Conservation (phyloP, 2,329 filamentous ascomycete genomes). For the Sphaceloma murrayae region DNA sequence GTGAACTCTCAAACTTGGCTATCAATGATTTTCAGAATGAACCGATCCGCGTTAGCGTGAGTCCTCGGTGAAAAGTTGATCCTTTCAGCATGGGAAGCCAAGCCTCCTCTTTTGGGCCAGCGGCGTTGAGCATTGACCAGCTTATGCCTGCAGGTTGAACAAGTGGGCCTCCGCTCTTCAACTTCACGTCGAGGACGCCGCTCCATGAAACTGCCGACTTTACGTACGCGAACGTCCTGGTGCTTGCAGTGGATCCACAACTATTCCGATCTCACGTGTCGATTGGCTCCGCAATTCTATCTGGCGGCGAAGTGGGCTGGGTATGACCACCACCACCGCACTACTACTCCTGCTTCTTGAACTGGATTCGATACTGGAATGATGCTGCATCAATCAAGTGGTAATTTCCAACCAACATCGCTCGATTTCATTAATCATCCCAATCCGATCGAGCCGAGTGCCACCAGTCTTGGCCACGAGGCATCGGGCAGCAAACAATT, state of each 20-base stretch:
- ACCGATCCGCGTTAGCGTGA: constrained; percentile 4
- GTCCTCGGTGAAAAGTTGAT: constrained; percentile 2
- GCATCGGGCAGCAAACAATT: constrained; percentile 25
- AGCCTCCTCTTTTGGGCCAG: too few species aligned
- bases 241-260: too few species aligned
- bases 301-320: constrained; percentile 1
- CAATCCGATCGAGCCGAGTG: constrained; percentile 30
- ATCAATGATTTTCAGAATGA: constrained; percentile 6
- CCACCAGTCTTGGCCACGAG: constrained; percentile 25
- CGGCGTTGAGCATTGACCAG: too few species aligned
- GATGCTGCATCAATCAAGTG: not conserved
- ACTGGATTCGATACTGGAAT: too few species aligned
- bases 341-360: not conserved
- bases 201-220: too few species aligned
- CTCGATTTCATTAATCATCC: constrained; percentile 28
- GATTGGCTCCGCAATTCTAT: too few species aligned
- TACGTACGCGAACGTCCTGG: too few species aligned
- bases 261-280: too few species aligned
- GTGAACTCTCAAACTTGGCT: constrained; percentile 3
- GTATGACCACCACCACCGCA: not conserved
- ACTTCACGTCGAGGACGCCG: too few species aligned
- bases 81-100: not conserved
- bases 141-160: too few species aligned
- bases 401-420: constrained; percentile 12
- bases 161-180: too few species aligned